A percentile compares a stretch with the other conserved stretches of the same genome.
Evolutionary conservation across 202 grass and related monocot genomes (phyloP).

Genomic region (Cymbopogon flexuosus): DNA sequence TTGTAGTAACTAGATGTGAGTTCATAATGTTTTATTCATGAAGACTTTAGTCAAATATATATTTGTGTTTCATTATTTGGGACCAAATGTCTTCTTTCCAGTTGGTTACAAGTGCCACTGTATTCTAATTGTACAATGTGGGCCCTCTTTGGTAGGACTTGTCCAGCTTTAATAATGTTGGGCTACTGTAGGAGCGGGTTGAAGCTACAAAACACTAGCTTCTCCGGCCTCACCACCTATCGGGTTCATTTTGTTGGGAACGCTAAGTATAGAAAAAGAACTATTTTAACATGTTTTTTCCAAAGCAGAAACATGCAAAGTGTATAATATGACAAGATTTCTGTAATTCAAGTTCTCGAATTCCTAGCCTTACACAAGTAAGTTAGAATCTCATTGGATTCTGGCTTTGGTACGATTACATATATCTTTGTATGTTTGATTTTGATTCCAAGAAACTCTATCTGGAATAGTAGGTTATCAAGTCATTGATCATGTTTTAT

Average conservation of each 20-base stretch:
- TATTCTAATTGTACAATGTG: neutral
- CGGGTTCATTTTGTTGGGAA: too few species aligned
- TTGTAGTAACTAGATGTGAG: too few species aligned
- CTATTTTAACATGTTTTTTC: too few species aligned
- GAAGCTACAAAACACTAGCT: neutral
- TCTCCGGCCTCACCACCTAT: too few species aligned
- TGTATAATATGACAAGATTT: neutral
- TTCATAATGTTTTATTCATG: too few species aligned
- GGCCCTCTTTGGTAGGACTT: neutral
- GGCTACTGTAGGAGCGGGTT: neutral
- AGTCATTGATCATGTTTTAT: neutral
- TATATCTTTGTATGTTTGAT: neutral
- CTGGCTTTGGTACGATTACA: neutral
- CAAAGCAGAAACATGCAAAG: neutral
- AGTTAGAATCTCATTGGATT: neutral
- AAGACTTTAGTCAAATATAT: too few species aligned
- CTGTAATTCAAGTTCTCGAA: neutral
- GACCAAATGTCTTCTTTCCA: neutral
- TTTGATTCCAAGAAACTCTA: neutral
- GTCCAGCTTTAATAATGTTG: neutral
- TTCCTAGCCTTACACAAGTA: neutral
- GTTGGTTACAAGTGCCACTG: neutral
- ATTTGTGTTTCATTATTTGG: neutral
- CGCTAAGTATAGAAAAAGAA: too few species aligned
- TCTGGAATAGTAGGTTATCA: neutral